Conservation (phyloP, 1,284 basidiomycete species). For the Butyriboletus pseudospeciosus region DNA sequence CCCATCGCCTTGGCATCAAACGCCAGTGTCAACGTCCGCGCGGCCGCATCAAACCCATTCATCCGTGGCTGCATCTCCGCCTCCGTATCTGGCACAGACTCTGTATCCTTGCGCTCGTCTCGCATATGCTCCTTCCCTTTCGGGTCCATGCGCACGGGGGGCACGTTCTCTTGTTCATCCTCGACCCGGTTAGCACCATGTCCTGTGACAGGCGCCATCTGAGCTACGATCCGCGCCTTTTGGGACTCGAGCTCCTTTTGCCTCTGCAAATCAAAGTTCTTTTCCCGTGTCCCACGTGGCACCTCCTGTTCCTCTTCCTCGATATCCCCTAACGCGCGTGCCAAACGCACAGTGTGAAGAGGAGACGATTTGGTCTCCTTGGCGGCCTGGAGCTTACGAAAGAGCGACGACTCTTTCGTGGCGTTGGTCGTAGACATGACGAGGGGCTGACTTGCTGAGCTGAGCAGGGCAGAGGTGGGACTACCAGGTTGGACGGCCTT, state of each 20-base stretch:
- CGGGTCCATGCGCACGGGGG: slow-evolving; percentile 33
- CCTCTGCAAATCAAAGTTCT: slow-evolving; percentile 48
- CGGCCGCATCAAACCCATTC: slow-evolving; percentile 63
- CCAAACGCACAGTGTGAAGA: slow-evolving; percentile 34
- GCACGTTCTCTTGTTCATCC: slow-evolving; percentile 46
- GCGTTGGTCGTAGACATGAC: slow-evolving; percentile 57
- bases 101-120: slow-evolving; percentile 28
- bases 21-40: slow-evolving; percentile 63
- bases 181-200: slow-evolving; percentile 28
- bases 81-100: slow-evolving; percentile 18
- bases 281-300: slow-evolving; percentile 37
- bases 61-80: slow-evolving; percentile 34
- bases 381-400: slow-evolving; percentile 53
- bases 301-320: slow-evolving; percentile 44
- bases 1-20: slow-evolving; percentile 62
- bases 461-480: slow-evolving; percentile 89
- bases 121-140: slow-evolving; percentile 32
- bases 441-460: slow-evolving; percentile 83
- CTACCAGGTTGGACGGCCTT: slow-evolving; percentile 92
- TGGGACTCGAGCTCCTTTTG: slow-evolving; percentile 78
- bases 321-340: slow-evolving; percentile 45
- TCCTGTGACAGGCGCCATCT: slow-evolving; percentile 69
- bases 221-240: slow-evolving; percentile 84
- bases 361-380: slow-evolving; percentile 37
- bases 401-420: slow-evolving; percentile 50